Evolutionary conservation across 2,329 filamentous ascomycete genomes (phyloP), one percentile per base, ranked within the genome.

Genomic region (Penicillium sp.): DNA sequence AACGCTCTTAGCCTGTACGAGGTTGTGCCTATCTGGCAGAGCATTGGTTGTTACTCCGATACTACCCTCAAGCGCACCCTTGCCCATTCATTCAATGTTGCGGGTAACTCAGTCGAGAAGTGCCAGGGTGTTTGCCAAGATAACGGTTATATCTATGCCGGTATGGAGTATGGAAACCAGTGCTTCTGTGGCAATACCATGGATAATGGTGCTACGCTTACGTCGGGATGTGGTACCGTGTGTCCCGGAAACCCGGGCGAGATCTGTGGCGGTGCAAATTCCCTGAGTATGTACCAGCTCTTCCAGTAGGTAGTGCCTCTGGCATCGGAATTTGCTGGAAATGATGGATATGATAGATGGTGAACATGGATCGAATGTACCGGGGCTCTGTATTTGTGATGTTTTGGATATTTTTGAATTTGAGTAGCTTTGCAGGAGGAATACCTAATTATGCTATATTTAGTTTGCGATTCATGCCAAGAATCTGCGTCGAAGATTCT

Each of bases 191-290:
- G 63, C 33, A 70, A 67, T 44, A 57, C 57, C 24, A 55, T 70
- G 47, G 54, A 60, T 18, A 63, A 66, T 38, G 54, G 56, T 7
- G 59, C 52, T 29, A 47, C 56, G 26, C 62, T 59, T 21, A 61
- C 58, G 12, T 57, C 60, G 16, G 58, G 55, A 24, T 85, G 82
- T 67, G 79, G 75, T 57, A 81, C 75, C 31, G 59, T 77, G 15
- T 85, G 82, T 64, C 68, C 70, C 28, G 72, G 72, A 4, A 65
- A 74, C 51, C 31, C 48, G 7, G 56, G 58, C 2, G 63, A 74
- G 53, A 68, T 65, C 33, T 75, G 73, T 51, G 72, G 72, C 18
- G 71, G 61, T 2, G 44, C 60, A 5, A 60, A 58, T 53, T 44
- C 56, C 4, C 45, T 63, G 15, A 62, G 57, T 34, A 29, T 63